Conservation (phyloP, 768 basidiomycete genomes). For the Lactifluus hygrophoroides region DNA sequence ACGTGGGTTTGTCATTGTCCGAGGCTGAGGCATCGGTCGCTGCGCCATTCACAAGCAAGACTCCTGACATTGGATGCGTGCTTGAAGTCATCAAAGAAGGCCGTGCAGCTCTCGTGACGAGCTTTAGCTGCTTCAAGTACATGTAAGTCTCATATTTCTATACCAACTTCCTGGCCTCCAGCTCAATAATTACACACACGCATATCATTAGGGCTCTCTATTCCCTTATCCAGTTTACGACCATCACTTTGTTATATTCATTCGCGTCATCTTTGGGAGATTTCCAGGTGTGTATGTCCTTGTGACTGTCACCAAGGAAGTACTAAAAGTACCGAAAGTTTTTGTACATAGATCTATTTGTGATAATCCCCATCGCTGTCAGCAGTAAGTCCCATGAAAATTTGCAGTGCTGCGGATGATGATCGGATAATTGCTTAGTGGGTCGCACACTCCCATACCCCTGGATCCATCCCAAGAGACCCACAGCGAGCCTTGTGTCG, state of each 20-base stretch:
- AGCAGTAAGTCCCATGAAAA: slow-evolving; percentile 57
- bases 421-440: slow-evolving; percentile 48
- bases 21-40: slow-evolving; percentile 99
- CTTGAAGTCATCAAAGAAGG: slow-evolving; percentile 97
- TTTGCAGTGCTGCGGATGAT: slow-evolving; percentile 1
- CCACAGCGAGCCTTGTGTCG: slow-evolving; percentile 92
- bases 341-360: slow-evolving; percentile 94
- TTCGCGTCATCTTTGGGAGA: slow-evolving; percentile 96
- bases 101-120: slow-evolving; percentile 90
- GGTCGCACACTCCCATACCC: slow-evolving; percentile 88
- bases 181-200: background rate
- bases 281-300: slow-evolving; percentile 66
- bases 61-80: slow-evolving; percentile 92
- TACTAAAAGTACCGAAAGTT: slow-evolving; percentile 44
- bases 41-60: slow-evolving; percentile 91
- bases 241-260: slow-evolving; percentile 89
- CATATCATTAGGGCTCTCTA: slow-evolving; percentile 90
- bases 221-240: slow-evolving; percentile 98
- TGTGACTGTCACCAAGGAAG: background rate
- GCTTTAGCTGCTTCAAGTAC: slow-evolving; percentile 99
- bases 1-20: slow-evolving; percentile 92
- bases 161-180: background rate
- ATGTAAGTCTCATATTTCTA: slow-evolving; percentile 53
- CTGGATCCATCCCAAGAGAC: slow-evolving; percentile 78
- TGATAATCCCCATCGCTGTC: slow-evolving; percentile 95